Base-by-base conservation (phyloP, 140 eudicot genomes). In the Anethum foeniculum region DNA sequence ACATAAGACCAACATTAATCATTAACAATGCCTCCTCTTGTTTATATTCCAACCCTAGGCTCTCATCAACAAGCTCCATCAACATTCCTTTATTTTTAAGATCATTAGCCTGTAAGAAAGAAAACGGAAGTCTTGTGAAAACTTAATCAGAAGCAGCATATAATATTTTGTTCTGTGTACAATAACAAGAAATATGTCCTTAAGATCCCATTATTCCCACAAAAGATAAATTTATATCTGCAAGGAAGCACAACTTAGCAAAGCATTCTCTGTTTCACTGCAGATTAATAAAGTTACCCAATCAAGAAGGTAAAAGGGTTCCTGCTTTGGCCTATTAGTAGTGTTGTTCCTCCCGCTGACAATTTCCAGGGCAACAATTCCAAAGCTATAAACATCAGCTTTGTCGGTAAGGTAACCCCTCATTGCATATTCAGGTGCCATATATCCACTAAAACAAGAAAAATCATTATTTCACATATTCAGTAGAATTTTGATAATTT, bases 351-450 rank as follows among this genome's bases (percentile, higher is more conserved):
- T 86, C 28, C 93, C 93, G 44, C 90, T 81, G 6, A 89, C 85
- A 60, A 87, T 83, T 81, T 89, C 93, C 46, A 89, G 65, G 30
- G 78, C 81, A 9, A 89, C 91, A 41, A 89, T 82, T 62, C 91
- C 91, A 56, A 85, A 89, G 58, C 93, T 87, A 82, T 85, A 89
- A 18, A 89, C 93, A 83, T 89, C 90, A 32, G 90, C 93, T 85
- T 89, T 89, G 76, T 85, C 88, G 1, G 90, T 89, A 19, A 89
- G 84, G 86, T 89, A 80, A 77, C 93, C 93, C 44, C 85, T 77
- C 87, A 87, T 78, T 18, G 90, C 90, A 76, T 89, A 89, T 83
- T 89, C 93, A 41, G 93, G 93, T 13, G 90, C 90, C 90, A 87
- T 89, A 54, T 89, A 89, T 83, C 90, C 93, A 80, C 93, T 89